phyloP scores from a whole-genome alignment of 805 yeast species.

The Yueomyces sp. region DNA sequence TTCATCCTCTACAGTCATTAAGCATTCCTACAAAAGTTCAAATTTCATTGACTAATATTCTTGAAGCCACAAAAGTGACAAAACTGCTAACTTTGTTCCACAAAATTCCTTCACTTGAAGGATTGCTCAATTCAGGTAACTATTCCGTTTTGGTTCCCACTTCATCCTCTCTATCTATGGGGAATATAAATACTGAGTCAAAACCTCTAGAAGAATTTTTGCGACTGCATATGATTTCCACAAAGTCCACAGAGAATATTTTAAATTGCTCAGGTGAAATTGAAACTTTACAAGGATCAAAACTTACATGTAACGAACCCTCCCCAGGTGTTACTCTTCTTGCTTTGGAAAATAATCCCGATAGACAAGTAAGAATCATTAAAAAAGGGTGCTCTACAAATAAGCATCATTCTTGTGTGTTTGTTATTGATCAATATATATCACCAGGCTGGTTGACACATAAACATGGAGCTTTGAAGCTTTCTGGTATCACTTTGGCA shows the following conservation, averaged over 20 bases:
- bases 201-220: conserved; percentile 40
- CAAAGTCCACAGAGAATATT: conserved; percentile 30
- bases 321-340: conserved; percentile 27
- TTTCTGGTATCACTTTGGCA: conserved; percentile 57
- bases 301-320: conserved; percentile 31
- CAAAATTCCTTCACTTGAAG: conserved; percentile 28
- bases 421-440: conserved; percentile 56
- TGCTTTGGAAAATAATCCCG: conserved; percentile 33
- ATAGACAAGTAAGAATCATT: conserved; percentile 44
- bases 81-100: conserved; percentile 35
- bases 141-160: conserved; percentile 68
- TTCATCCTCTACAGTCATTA: conserved; percentile 51
- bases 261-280: conserved; percentile 33
- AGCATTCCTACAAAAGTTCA: conserved; percentile 43
- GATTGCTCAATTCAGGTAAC: conserved; percentile 29
- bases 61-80: conserved; percentile 38
- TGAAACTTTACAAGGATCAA: conserved; percentile 30
- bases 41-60: conserved; percentile 42
- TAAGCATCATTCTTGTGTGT: conserved; percentile 35
- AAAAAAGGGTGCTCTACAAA: conserved; percentile 46
- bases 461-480: conserved; percentile 40
- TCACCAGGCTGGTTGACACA: conserved; percentile 46
- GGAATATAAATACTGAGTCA: conserved; percentile 34
- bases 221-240: conserved; percentile 57
- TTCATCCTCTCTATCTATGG: conserved; percentile 37